Evolutionary conservation across 2,329 filamentous ascomycete genomes (phyloP), one percentile per base, ranked within the genome.

Genomic region (Ascocoryne sarcoides): DNA sequence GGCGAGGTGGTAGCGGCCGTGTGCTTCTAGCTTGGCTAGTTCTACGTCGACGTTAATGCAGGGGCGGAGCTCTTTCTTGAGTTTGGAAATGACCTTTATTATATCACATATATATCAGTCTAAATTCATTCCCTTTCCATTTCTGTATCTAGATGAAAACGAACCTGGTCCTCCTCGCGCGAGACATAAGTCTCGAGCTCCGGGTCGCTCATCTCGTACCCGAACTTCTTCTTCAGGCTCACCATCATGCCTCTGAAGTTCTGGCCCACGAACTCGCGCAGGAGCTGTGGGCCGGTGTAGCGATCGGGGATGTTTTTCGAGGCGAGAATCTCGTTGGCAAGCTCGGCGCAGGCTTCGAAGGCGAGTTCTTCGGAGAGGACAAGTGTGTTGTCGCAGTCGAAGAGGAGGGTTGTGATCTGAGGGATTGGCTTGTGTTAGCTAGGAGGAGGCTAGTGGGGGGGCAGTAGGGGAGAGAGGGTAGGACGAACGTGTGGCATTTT

Each of bases 171-270:
- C 60, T 93, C 83, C 65, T 95, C 88, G 54, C 71, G 71, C 54
- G 68, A 71, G 47, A 93, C 85, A 61, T 86, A 93, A 30, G 60
- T 62, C 54, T 92, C 79, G 43, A 88, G 65, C 58, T 93, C 84
- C 2, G 76, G 77, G 15, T 71, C 62, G 18, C 64, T 54, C 65
- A 95, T 75, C 39, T 71, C 65, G 65, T 94, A 90, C 63, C 72
- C 70, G 70, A 85, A 79, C 63, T 84, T 82, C 62, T 77, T 67
- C 64, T 88, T 79, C 46, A 95, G 76, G 46, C 76, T 78, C 44
- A 69, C 64, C 66, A 94, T 80, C 85, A 94, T 94, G 65, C 86
- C 85, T 53, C 87, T 85, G 75, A 94, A 95, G 74, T 93, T 94
- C 63, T 92, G 83, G 55, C 89, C 88, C 54, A 95, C 86, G 57